Evolutionary conservation across 495 filamentous ascomycete genomes (phyloP), one percentile per base, ranked within the genome.

Genomic region (Chaetomium cochliodes): DNA sequence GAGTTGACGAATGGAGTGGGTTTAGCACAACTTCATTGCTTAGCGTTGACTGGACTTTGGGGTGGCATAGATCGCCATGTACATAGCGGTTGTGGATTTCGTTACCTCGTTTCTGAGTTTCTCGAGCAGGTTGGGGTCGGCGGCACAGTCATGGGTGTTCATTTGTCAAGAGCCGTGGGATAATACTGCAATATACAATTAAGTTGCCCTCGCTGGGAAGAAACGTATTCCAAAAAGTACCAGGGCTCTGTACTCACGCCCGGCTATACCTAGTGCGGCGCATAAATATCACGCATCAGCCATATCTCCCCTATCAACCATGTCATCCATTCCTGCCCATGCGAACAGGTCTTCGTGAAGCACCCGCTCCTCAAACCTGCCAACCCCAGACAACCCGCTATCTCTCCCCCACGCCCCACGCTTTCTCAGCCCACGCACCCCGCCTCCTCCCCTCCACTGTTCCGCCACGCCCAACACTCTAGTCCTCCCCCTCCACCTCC

Each of bases 401-500:
- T 23, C 22, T 7, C n/a, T 12, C 49, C 11, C n/a, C 50, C 50
- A 52, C 13, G 2, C 26, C 47, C n/a, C n/a, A n/a, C n/a, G n/a
- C n/a, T n/a, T 42, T 20, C 49, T 28, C 15, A 25, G 18, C 2
- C 8, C 3, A 20, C 5, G 22, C 23, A 37, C n/a, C 28, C 5
- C 26, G 4, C 5, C 52, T 11, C n/a, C n/a, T n/a, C n/a, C n/a
- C n/a, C n/a, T n/a, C n/a, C n/a, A n/a, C n/a, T n/a, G n/a, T n/a
- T n/a, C 26, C 16, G 1, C 5, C 28, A 37, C 16, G 16, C 16
- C 5, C 15, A 33, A 22, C 30, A n/a, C n/a, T 41, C 67, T 70
- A 77, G 5, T 59, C 57, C 11, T 63, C 60, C 39, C 77, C 79
- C 30, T 76, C 74, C 33, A 75, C 20, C 9, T 77, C 86, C 59